Percentiles rank a stretch among this genome's conserved stretches.
phyloP scores from a whole-genome alignment of 768 basidiomycete species.

The Pleurotus giganteus region DNA sequence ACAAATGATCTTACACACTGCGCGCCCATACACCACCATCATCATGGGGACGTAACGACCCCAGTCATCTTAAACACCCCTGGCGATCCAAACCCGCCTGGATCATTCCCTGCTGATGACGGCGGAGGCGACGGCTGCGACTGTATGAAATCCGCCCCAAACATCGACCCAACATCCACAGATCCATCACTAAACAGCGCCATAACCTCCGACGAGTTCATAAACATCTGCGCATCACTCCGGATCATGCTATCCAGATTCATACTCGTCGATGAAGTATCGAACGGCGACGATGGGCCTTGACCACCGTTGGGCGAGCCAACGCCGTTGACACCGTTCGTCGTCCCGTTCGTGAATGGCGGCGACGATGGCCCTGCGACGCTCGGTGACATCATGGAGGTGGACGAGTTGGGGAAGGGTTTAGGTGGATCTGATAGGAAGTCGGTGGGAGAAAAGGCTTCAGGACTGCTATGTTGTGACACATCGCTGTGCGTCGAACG shows the following conservation, averaged over 20 bases:
- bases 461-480: conserved; percentile 57
- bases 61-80: conserved; percentile 8
- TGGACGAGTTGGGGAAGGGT: conserved; percentile 14
- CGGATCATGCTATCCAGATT: conserved; percentile 42
- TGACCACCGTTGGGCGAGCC: neutral
- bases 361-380: conserved; percentile 2
- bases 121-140: conserved; percentile 5
- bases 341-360: neutral
- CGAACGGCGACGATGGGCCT: conserved; percentile 21
- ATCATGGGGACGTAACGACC: conserved; percentile 6
- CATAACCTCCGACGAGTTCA: conserved; percentile 61
- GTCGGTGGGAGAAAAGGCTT: conserved; percentile 63
- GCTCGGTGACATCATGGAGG: conserved; percentile 2
- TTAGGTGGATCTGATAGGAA: conserved; percentile 55
- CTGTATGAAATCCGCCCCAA: conserved; percentile 18
- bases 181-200: conserved; percentile 54
- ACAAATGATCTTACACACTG: neutral
- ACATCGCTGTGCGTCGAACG: conserved; percentile 44
- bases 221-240: conserved; percentile 49
- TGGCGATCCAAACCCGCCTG: neutral
- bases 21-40: neutral
- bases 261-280: conserved; percentile 32
- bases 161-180: conserved; percentile 34
- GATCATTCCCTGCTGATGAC: neutral
- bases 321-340: neutral